Evolutionary conservation across 2,329 filamentous ascomycete species (phyloP), one percentile per base, ranked within the genome.

Genomic region (Colletotrichum scovillei): DNA sequence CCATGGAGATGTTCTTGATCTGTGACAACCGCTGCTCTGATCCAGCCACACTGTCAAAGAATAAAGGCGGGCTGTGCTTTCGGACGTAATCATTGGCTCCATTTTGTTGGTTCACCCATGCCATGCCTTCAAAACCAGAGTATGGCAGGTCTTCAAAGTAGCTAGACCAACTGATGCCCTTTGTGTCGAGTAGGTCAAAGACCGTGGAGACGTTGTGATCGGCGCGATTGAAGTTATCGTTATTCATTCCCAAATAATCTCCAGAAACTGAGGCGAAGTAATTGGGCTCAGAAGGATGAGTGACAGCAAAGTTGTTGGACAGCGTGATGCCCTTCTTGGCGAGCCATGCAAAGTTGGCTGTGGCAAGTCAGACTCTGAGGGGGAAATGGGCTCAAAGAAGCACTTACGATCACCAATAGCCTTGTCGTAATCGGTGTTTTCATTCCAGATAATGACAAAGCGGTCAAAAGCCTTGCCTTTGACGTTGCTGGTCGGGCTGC

Each of bases 11-110:
- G 83, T 94, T 95, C 87, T 96, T 96, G 82, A 94, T 92, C 79
- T 91, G 87, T 6, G 88, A 87, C 1, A 94, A 85, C 30, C 93
- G 91, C 24, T 90, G 86, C 32, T 86, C 81, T 63, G 87, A 88
- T 65, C 87, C 84, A 71, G 92, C 88, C 64, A 93, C 87, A 46
- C 88, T 90, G 80, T 95, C 88, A 82, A 90, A 94, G 67, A 92
- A 85, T 69, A 95, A 84, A 19, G 87, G 83, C 60, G 89, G 85
- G 82, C 95, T 95, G 84, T 97, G 94, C 84, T 97, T 96, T 79
- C 94, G 91, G 8, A 96, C 93, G 80, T 97, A 97, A 83, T 92
- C 90, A 78, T 95, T 93, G 62, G 88, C 87, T 35, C 89, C 88
- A 3, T 88, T 93, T 76, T 89, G 74, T 75, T 90, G 90, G 82